Percentiles rank a stretch among this genome's conserved stretches.
Evolutionary conservation across 1,284 basidiomycete genomes (phyloP).

Genomic region (Apiotrichum akiyoshidainum): DNA sequence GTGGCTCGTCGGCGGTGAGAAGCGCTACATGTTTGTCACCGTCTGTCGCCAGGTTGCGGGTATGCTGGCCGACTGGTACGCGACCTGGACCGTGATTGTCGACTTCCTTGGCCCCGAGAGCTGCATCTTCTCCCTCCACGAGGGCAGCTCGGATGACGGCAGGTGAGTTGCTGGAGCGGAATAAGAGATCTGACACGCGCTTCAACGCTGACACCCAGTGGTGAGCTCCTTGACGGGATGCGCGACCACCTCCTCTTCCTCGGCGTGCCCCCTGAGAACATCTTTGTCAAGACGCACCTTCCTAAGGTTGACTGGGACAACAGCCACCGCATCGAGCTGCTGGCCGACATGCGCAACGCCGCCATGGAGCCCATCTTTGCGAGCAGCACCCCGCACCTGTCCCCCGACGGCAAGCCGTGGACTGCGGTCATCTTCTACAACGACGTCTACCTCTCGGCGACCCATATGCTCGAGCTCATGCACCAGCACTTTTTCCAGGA

Average conservation of each 20-base stretch:
- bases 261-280: conserved; percentile 46
- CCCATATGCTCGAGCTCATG: conserved; percentile 52
- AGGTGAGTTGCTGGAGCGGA: background rate
- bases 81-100: conserved; percentile 45
- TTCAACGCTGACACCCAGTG: conserved; percentile 2
- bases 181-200: no score
- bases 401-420: conserved; percentile 46
- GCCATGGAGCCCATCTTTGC: conserved; percentile 50
- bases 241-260: conserved; percentile 41
- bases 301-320: conserved; percentile 42
- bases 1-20: conserved; percentile 29
- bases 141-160: conserved; percentile 42
- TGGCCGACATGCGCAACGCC: conserved; percentile 51
- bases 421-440: conserved; percentile 51
- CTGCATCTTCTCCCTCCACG: conserved; percentile 39
- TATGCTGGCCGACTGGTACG: conserved; percentile 48
- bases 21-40: conserved; percentile 38
- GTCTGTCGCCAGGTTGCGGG: conserved; percentile 46
- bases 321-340: conserved; percentile 47
- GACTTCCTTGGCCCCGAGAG: conserved; percentile 46
- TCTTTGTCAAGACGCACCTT: conserved; percentile 36
- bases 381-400: conserved; percentile 25
- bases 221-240: conserved; percentile 36
- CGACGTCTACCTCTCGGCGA: conserved; percentile 51
- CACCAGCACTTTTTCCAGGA: conserved; percentile 50